Evolutionary conservation across 257 asterid species (phyloP).

Genomic region (Scutellaria minor): DNA sequence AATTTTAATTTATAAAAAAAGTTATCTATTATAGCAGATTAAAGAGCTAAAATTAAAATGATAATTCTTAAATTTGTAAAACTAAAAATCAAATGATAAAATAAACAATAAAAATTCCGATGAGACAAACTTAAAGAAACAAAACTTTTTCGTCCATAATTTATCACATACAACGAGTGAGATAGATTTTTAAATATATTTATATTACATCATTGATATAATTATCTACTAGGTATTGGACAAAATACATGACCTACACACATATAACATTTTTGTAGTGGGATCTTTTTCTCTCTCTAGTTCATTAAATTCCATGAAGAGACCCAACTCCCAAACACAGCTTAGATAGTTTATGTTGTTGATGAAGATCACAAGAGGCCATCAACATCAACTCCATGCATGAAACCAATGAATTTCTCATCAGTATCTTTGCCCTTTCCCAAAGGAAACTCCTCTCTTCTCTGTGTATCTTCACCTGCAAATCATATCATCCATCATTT

Average conservation of each 20-base stretch:
- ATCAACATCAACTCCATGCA: slow-evolving; percentile 72
- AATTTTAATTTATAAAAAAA: no score
- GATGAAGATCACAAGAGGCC: slow-evolving; percentile 78
- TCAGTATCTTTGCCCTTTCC: slow-evolving; percentile 51
- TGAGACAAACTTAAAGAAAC: no score
- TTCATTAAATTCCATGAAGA: slow-evolving; percentile 8
- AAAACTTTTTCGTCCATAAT: no score
- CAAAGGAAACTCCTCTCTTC: slow-evolving; percentile 49
- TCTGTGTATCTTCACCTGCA: slow-evolving; percentile 34
- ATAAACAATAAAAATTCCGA: no score
- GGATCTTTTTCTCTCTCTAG: slow-evolving; percentile 26
- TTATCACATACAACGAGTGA: no score
- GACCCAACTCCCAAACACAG: slow-evolving; percentile 53
- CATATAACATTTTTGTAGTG: neutral
- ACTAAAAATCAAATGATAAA: no score
- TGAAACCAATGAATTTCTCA: slow-evolving; percentile 63
- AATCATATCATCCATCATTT: neutral
- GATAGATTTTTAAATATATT: no score
- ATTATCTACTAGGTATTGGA: neutral
- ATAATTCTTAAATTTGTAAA: no score
- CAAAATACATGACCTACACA: neutral
- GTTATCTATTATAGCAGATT: no score
- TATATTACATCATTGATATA: no score
- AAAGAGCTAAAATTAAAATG: no score
- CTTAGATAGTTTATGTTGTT: slow-evolving; percentile 45